Percentiles rank a stretch among this genome's conserved stretches.
These are phyloP conservation scores for Aurinia saxatilis DNA, from an alignment of 345 rosid genomes.

Conservation along the genomic window DNA sequence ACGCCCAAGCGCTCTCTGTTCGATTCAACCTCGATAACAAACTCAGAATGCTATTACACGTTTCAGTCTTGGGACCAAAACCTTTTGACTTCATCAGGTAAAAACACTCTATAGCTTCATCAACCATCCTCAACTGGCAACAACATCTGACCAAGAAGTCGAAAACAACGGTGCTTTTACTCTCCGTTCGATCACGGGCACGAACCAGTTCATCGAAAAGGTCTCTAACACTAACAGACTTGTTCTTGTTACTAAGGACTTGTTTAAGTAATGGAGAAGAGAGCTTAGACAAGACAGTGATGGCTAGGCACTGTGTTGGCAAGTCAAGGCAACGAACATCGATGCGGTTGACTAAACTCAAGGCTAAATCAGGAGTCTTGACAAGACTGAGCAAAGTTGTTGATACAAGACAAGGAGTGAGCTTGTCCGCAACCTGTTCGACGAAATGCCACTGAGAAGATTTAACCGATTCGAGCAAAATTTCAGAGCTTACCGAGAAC, in stretches of 20 bases:
- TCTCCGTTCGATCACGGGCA: conserved; percentile 38
- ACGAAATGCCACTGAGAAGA: conserved; percentile 79
- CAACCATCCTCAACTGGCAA: conserved; percentile 56
- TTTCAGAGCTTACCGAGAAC: neutral
- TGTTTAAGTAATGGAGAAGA: conserved; percentile 51
- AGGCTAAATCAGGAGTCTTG: conserved; percentile 54
- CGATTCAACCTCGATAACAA: conserved; percentile 50
- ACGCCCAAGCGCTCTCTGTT: conserved; percentile 60
- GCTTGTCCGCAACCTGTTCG: conserved; percentile 43
- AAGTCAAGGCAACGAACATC: conserved; percentile 37
- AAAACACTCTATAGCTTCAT: conserved; percentile 60
- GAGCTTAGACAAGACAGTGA: conserved; percentile 46
- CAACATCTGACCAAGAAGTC: conserved; percentile 56
- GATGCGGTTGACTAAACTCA: conserved; percentile 38
- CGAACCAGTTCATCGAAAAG: conserved; percentile 45
- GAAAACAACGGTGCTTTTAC: conserved; percentile 42
- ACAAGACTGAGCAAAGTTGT: conserved; percentile 40
- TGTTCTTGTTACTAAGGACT: conserved; percentile 18
- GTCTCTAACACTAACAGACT: conserved; percentile 24
- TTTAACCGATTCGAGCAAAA: conserved; percentile 21
- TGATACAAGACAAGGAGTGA: conserved; percentile 41
- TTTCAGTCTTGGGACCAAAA: conserved; percentile 55
- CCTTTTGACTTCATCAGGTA: conserved; percentile 61
- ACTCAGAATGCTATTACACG: conserved; percentile 65
- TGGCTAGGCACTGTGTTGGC: conserved; percentile 53